Percentiles rank a stretch among this genome's conserved stretches.
Conservation (phyloP, 1,284 basidiomycete species). For the Leccinum solheimii region DNA sequence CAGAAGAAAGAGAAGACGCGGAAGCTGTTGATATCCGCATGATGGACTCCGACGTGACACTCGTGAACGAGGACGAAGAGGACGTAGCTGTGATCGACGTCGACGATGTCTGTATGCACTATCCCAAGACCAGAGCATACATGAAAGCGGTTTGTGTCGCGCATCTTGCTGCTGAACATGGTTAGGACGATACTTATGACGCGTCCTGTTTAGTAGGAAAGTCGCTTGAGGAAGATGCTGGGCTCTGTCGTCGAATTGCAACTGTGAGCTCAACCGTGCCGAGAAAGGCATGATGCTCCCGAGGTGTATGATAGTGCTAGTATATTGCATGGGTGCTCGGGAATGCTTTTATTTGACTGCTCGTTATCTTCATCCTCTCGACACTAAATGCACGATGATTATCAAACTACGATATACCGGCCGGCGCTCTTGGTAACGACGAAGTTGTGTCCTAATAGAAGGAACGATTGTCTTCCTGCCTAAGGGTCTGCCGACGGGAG, state of each 20-base stretch:
- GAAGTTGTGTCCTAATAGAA: background rate
- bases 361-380: background rate
- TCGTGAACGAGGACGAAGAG: constrained; percentile 29
- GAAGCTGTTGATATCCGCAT: constrained; percentile 7
- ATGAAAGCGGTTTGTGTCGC: constrained; percentile 29
- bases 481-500: too few species aligned
- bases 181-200: background rate
- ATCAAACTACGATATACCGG: background rate
- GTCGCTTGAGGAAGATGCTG: constrained; percentile 14
- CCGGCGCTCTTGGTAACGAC: background rate
- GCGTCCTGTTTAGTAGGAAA: constrained; percentile 14
- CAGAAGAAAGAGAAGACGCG: background rate
- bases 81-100: constrained; percentile 18
- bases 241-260: constrained; percentile 18
- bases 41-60: constrained; percentile 32
- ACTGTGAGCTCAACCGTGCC: background rate
- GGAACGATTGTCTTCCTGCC: too few species aligned
- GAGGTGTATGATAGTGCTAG: background rate
- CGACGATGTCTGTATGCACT: constrained; percentile 20
- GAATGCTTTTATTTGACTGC: background rate
- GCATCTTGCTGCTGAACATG: background rate
- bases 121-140: constrained; percentile 15
- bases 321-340: background rate
- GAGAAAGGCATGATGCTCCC: too few species aligned
- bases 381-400: background rate